Base-by-base conservation (phyloP, 345 rosid genomes). In the Rhizophora mangle region DNA sequence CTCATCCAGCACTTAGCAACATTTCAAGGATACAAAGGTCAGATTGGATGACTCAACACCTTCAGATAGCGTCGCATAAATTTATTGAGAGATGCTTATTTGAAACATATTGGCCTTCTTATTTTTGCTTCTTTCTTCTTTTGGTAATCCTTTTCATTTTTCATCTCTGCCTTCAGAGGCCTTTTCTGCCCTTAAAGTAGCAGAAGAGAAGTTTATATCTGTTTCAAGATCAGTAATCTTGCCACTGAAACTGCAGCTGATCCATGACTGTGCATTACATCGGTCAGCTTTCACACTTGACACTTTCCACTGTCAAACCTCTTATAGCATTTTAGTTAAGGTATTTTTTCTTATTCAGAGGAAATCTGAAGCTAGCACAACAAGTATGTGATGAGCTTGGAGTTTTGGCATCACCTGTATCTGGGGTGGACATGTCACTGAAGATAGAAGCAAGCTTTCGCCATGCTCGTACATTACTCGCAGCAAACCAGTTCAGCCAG, bases 391-490 rank as follows among this genome's bases (percentile, higher is more conserved):
- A 88, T 77, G 98, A 95, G 78, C 90, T 95, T 51, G 90, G 91
- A 80, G 89, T 88, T 69, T 75, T 90, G 76, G 96, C 94, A 71
- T 90, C 98, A 49, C 64, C 98, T 60, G 80, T 84, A 64, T 70
- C 80, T 70, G 96, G 92, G 70, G 99, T 95, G 65, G 99, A 92
- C 82, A 84, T 88, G 89, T 92, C 90, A 71, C 78, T 92, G 68
- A 92, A 95, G 81, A 84, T 84, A 73, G 96, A 88, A 82, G 96
- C 98, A 76, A 79, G 91, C 83, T 87, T 95, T 83, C 89, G 94
- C 60, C 88, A 82, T 80, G 92, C 96, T 72, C 89, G 97, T 47
- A 95, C 96, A 20, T 85, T 95, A 82, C 96, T 95, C 75, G 96
- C 98, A 59, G 97, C 96, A 54, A 88, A 95, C 60, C 96, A 95